Evolutionary conservation across 2,329 filamentous ascomycete species (phyloP).

Genomic region (Exophiala sp.): DNA sequence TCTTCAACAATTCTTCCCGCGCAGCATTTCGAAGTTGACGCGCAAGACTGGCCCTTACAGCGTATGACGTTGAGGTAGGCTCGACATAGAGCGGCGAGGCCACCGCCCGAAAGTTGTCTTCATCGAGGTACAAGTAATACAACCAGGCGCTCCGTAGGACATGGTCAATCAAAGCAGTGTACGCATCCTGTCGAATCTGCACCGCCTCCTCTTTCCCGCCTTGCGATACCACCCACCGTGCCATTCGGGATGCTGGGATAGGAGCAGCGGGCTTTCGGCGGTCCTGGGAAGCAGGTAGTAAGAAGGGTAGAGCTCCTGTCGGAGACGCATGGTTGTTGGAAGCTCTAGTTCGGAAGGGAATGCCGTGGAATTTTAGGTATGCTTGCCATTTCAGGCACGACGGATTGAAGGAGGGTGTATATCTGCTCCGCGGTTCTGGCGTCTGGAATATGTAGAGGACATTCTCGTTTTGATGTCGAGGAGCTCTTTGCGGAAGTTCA

Average conservation of each 20-base stretch:
- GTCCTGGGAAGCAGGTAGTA: constrained; percentile 52
- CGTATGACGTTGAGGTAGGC: constrained; percentile 51
- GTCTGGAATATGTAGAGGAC: constrained; percentile 73
- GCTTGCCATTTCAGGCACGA: constrained; percentile 96
- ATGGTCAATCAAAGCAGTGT: constrained; percentile 69
- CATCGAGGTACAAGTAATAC: constrained; percentile 72
- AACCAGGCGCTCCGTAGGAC: constrained; percentile 83
- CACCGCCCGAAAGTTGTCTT: constrained; percentile 58
- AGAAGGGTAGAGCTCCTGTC: constrained; percentile 78
- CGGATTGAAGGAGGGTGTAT: constrained; percentile 77
- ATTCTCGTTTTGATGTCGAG: constrained; percentile 44
- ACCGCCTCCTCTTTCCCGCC: constrained; percentile 45
- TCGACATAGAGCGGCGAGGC: constrained; percentile 66
- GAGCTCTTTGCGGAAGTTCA: constrained; percentile 61
- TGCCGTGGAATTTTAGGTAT: constrained; percentile 69
- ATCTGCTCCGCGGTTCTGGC: constrained; percentile 51
- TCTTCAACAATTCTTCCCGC: constrained; percentile 64
- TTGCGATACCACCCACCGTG: constrained; percentile 54
- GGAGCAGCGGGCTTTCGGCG: constrained; percentile 35
- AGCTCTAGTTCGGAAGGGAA: constrained; percentile 60
- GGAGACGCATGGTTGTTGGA: constrained; percentile 94
- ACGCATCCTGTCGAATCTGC: constrained; percentile 62
- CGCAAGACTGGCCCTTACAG: constrained; percentile 59
- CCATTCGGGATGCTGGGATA: constrained; percentile 60
- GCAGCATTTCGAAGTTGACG: constrained; percentile 68